A percentile compares a stretch with the other conserved stretches of the same genome.
phyloP scores from a whole-genome alignment of 441 rosid species.

The Manihot esculenta region DNA sequence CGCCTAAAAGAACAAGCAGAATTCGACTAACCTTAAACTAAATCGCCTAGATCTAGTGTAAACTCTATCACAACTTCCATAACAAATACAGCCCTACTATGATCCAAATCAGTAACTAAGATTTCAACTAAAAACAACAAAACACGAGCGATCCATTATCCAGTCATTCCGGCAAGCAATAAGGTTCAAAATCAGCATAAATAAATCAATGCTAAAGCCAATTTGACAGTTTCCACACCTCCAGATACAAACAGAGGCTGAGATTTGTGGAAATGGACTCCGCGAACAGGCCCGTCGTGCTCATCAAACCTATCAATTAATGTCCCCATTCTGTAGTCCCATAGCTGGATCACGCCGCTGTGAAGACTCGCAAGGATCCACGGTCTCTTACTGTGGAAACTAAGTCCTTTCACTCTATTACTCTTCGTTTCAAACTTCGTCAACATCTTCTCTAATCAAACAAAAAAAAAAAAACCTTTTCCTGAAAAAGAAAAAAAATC shows the following conservation, averaged over 20 bases:
- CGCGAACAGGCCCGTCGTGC: constrained; percentile 93
- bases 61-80: neutral
- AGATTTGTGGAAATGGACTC: constrained; percentile 76
- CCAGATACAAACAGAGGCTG: constrained; percentile 84
- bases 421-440: constrained; percentile 89
- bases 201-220: neutral
- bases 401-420: constrained; percentile 82
- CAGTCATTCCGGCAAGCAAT: neutral
- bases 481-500: neutral
- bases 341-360: constrained; percentile 90
- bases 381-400: constrained; percentile 79
- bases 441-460: constrained; percentile 46
- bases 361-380: constrained; percentile 93
- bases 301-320: constrained; percentile 78
- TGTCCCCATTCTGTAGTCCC: constrained; percentile 93
- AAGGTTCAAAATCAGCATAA: neutral
- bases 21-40: neutral
- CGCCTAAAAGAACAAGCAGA: neutral
- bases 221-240: constrained; percentile 35
- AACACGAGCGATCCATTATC: neutral
- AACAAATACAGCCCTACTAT: neutral
- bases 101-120: neutral
- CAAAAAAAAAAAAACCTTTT: constrained; percentile 7
- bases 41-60: constrained; percentile 12
- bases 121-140: neutral